Base-by-base conservation (phyloP, 257 asterid species). In the Solanum pinnatisectum region DNA sequence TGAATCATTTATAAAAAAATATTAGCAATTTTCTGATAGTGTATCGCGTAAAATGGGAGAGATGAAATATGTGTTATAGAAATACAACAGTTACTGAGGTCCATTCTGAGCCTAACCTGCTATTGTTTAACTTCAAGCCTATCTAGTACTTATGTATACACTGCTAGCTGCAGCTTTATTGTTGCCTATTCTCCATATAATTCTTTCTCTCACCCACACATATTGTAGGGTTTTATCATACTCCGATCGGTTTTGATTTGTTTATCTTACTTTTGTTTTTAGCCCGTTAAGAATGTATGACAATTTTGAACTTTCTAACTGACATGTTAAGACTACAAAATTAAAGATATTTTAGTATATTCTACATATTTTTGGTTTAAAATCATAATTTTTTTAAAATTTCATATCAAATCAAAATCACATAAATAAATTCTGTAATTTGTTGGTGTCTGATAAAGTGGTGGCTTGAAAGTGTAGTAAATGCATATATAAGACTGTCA, bases 401-500 rank as follows among this genome's bases (percentile, higher is more conserved):
- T 42, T 15, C 0, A 0, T 14, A 1, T 49, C 0, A 49, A 49
- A 49, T 60, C 0, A 60, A 60, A 60, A 22, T 60, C 3, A 60
- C 14, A 60, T 9, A 60, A 60, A 60, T 10, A 60, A 60, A 60
- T 23, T 60, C 7, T 0, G 67, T 33, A 12, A 60, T 87, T 86
- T 76, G 46, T 23, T 74, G 84, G 25, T 88, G 91, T 88, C 91
- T 88, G 88, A 70, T 85, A 91, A 89, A 89, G 94, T 87, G 91
- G 87, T 87, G 92, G 90, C 88, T 91, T 86, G 82, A 89, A 91
- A 89, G 85, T 91, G 90, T 85, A 72, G 88, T 86, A 68, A 89
- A 89, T 87, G 88, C 30, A 46, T 72, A 10, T 65, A 16, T 27
- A 13, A 88, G 72, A 87, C 88, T 91, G 90, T 92, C 87, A 89